Base-by-base conservation (phyloP, 768 basidiomycete genomes). In the Collybia mongolica region DNA sequence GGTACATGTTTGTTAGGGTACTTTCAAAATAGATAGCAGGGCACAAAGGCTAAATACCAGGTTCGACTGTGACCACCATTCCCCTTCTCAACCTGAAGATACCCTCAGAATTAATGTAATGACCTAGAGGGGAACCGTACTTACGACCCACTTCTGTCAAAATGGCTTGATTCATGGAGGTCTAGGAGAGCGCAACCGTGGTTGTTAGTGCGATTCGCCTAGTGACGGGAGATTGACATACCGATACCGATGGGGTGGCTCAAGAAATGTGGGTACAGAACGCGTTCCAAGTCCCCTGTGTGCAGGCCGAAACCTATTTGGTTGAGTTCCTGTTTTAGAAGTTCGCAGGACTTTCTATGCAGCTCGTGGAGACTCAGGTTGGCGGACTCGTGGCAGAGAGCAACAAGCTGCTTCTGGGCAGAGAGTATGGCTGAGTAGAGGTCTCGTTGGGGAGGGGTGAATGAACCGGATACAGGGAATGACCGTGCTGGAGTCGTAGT, bases 11-110 rank as follows among this genome's bases (percentile, higher is more conserved):
- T 51, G 39, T 23, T 47, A 26, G 54, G 19, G 29, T 39, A 22
- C 41, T 6, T 23, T 7, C 22, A 26, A 18, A 11, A 42, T 8
- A 44, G 35, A 36, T 41, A 28, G 6, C 7, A 29, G 26, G 19
- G 20, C n/a, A n/a, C n/a, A 6, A 6, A 5, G 17, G 53, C 9
- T 26, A 26, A 12, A 32, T 55, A 83, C 88, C 91, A 52, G 92
- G 93, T 61, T 97, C 95, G 51, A 98, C 79, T 0, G 95, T 97
- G 39, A 97, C 82, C 6, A 97, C 91, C 84, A 93, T 97, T 0
- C 94, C 94, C 6, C 77, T 76, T 54, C 84, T 77, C 48, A 98
- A 65, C 20, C 93, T 90, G 53, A 18, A 46, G 36, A 49, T 6
- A 36, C 5, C 20, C 8, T 23, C 18, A 44, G 22, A 15, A 14